A percentile compares a stretch with the other conserved stretches of the same genome.
These are phyloP conservation scores for Claviceps paspali DNA, from an alignment of 2,329 filamentous ascomycete species.

Conservation along the genomic window DNA sequence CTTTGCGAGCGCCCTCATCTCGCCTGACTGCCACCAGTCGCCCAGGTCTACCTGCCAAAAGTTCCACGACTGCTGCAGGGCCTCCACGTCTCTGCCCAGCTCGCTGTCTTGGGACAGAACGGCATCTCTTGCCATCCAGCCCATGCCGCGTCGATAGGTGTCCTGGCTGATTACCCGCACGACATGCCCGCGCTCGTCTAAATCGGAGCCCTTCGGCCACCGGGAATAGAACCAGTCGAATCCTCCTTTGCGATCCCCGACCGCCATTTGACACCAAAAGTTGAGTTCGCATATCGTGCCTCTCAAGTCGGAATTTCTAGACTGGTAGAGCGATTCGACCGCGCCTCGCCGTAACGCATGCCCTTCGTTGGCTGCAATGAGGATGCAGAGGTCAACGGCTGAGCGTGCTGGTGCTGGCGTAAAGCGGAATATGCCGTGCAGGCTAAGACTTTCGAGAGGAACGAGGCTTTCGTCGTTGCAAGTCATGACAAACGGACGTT, in stretches of 20 bases:
- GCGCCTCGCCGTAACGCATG: constrained; percentile 58
- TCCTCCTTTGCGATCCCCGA: constrained; percentile 78
- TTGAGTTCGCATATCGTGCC: constrained; percentile 72
- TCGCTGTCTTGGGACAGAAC: constrained; percentile 19
- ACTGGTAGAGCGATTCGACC: constrained; percentile 53
- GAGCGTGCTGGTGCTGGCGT: constrained; percentile 47
- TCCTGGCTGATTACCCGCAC: constrained; percentile 68
- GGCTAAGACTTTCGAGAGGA: constrained; percentile 55
- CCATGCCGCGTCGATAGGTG: constrained; percentile 69
- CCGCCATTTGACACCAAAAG: constrained; percentile 93
- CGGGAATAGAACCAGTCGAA: constrained; percentile 78
- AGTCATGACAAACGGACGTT: constrained; percentile 84
- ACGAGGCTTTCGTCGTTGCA: constrained; percentile 86
- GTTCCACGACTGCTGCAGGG: constrained; percentile 48
- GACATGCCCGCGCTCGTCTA: constrained; percentile 49
- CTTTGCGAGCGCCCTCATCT: constrained; percentile 23
- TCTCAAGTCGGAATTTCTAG: constrained; percentile 57
- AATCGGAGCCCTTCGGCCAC: constrained; percentile 57
- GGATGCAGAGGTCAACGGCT: constrained; percentile 64
- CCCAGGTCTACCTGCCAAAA: constrained; percentile 52
- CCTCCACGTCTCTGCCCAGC: constrained; percentile 41
- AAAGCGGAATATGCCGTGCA: constrained; percentile 77
- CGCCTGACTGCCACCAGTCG: constrained; percentile 34
- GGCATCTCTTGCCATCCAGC: constrained; percentile 52
- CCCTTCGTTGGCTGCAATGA: constrained; percentile 77